Conservation (phyloP, 2,329 filamentous ascomycete genomes). For the Nigrospora oryzae region DNA sequence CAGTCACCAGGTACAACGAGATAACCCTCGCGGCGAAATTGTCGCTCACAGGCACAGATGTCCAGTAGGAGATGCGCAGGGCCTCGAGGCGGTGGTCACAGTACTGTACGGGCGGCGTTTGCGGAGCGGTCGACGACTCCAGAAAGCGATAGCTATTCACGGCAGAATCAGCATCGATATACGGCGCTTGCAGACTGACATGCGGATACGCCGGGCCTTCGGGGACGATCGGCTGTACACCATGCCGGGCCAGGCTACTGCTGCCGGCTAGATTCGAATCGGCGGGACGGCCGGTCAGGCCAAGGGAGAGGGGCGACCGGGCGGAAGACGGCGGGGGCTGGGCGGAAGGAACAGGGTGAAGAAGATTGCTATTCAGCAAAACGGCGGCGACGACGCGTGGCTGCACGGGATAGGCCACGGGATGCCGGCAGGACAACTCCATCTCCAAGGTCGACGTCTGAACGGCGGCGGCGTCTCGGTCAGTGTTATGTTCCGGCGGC, state of each 20-base stretch:
- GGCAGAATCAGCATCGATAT: conserved; percentile 1
- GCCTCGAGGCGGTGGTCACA: conserved; percentile 19
- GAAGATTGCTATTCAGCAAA: background rate
- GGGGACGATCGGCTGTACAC: too few species aligned
- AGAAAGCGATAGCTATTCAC: background rate
- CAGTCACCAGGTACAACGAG: conserved; percentile 27
- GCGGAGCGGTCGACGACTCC: too few species aligned
- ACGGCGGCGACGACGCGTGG: background rate
- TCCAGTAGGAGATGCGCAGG: conserved; percentile 24
- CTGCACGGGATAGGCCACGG: background rate
- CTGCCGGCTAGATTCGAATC: too few species aligned
- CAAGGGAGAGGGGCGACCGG: background rate
- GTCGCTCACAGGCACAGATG: conserved; percentile 18
- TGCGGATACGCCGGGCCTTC: too few species aligned
- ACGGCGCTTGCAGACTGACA: too few species aligned
- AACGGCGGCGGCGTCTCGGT: background rate
- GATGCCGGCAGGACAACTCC: background rate
- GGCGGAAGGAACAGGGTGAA: background rate
- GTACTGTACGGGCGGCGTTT: background rate
- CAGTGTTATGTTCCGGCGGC: background rate
- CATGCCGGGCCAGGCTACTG: too few species aligned
- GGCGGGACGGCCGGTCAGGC: background rate
- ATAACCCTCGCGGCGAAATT: conserved; percentile 21
- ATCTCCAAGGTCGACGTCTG: background rate
- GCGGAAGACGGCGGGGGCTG: background rate